Evolutionary conservation across 2,329 filamentous ascomycete genomes (phyloP), one percentile per base, ranked within the genome.

Genomic region (Phoma sp.): DNA sequence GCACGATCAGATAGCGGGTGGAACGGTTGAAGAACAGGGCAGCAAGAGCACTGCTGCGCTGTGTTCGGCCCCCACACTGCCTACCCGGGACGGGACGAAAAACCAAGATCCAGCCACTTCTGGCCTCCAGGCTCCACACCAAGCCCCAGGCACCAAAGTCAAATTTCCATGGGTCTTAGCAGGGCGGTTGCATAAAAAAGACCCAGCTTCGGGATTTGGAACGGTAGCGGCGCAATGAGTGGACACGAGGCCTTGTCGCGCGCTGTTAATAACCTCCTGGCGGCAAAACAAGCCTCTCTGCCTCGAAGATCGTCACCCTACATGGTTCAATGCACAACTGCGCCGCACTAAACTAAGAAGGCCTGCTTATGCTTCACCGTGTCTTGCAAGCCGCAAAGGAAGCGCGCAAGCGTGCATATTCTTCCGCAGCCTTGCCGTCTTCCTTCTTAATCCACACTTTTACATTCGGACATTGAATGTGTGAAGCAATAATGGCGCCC

Each of bases 251-350:
- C 18, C 27, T 43, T 51, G 47, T 47, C 27, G 38, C 43, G 25
- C 30, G 42, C 47, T 52, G 53, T 52, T 56, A 51, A 56, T 56
- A 56, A 46, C 38, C 53, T 43, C 47, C 53, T 51, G 53, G 53
- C 47, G 47, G 47, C 36, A 52, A 57, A 57, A 57, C 42, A 53
- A 57, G 54, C 54, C 54, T 57, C 49, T 27, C 36, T 57, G 49
- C 45, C 49, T 57, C 41, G 49, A 40, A 29, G 54, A 51, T 48
- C 49, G 45, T 52, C 48, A 43, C 44, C 39, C 38, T 56, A 42
- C 47, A 51, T 55, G 22, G 42, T 43, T 38, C 43, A 43, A 47
- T 47, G 53, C 42, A 52, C 43, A 43, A 49, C 54, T 57, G 54
- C 49, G 54, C 54, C 54, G 54, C 54, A 57, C 48, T 48, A 45